phyloP scores from a whole-genome alignment of 2,329 filamentous ascomycete species.

The Fusarium poae region DNA sequence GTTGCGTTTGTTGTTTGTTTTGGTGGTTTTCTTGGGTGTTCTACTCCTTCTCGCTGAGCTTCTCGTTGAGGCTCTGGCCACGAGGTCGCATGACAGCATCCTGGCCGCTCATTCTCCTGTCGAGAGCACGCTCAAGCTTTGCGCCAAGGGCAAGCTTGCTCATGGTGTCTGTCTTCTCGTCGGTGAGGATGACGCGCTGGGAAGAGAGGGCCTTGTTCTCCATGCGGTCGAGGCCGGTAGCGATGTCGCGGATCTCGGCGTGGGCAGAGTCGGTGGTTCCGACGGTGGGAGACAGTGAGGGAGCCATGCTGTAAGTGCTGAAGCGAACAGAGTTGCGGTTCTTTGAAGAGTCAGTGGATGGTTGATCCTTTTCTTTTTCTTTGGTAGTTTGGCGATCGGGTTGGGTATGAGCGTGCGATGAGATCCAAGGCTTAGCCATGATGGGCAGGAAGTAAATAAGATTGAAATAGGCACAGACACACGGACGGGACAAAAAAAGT shows the following conservation, averaged over 20 bases:
- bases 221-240: constrained; percentile 84
- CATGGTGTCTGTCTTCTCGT: constrained; percentile 84
- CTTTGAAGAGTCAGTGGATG: constrained; percentile 52
- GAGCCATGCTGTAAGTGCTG: constrained; percentile 72
- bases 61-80: constrained; percentile 56
- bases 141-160: constrained; percentile 89
- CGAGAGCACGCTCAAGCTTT: constrained; percentile 89
- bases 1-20: constrained; percentile 7
- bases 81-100: constrained; percentile 84
- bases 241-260: constrained; percentile 76
- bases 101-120: constrained; percentile 86
- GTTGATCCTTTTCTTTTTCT: constrained; percentile 35
- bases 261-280: constrained; percentile 67
- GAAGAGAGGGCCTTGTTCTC: constrained; percentile 87
- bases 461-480: constrained; percentile 16
- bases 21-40: constrained; percentile 9
- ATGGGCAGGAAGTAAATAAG: constrained; percentile 15
- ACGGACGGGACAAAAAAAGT: neutral
- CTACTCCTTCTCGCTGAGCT: constrained; percentile 48
- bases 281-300: constrained; percentile 70
- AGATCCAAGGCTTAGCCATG: constrained; percentile 44
- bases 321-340: constrained; percentile 68
- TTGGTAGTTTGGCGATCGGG: constrained; percentile 31
- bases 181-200: constrained; percentile 78
- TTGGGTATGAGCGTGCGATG: constrained; percentile 32